Percentiles rank a stretch among this genome's conserved stretches.
Conservation (phyloP, 306 rosid species). For the Quercus rubra region DNA sequence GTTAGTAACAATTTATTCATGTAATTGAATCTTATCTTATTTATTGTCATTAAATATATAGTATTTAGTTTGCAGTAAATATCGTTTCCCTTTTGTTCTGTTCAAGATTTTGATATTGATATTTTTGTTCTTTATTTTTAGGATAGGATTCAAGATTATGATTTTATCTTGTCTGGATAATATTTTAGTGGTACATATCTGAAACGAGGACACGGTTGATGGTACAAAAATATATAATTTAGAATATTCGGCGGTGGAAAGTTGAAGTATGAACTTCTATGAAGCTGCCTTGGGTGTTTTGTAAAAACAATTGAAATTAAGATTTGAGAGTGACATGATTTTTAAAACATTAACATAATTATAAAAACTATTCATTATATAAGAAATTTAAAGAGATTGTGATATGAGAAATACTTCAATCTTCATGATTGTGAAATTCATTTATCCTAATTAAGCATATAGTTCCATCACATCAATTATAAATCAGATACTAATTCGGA, state of each 20-base stretch:
- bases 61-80: not conserved
- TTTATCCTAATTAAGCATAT: not conserved
- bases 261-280: no score
- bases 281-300: no score
- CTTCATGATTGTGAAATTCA: not conserved
- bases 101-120: no score
- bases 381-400: not conserved
- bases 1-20: not conserved
- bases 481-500: no score
- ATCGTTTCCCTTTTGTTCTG: not conserved
- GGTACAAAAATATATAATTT: not conserved
- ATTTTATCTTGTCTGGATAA: not conserved
- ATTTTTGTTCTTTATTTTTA: not conserved
- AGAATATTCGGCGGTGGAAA: no score
- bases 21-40: conserved; percentile 24
- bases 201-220: not conserved
- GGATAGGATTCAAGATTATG: not conserved
- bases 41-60: not conserved
- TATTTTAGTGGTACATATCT: not conserved
- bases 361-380: no score
- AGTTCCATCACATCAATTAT: no score
- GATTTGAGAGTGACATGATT: not conserved
- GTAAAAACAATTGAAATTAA: not conserved
- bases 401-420: no score
- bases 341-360: not conserved